Percentiles rank a stretch among this genome's conserved stretches.
phyloP scores from a whole-genome alignment of 805 yeast genomes.

The Yamadazyma ubonensis region DNA sequence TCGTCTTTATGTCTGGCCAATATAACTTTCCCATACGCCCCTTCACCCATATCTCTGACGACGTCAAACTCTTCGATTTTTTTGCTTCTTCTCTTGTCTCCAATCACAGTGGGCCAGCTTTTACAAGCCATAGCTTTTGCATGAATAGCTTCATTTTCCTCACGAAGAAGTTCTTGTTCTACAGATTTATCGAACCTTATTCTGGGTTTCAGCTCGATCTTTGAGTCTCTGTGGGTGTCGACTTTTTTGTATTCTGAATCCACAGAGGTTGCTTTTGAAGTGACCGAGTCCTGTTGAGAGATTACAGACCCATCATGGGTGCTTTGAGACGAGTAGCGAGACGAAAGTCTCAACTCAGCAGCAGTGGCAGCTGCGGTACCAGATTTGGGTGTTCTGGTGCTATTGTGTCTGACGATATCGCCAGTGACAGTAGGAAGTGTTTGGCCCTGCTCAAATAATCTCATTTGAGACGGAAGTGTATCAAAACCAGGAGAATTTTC shows the following conservation, averaged over 20 bases:
- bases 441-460: slow-evolving; percentile 32
- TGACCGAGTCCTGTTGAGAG: slow-evolving; percentile 37
- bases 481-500: slow-evolving; percentile 8
- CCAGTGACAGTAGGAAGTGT: slow-evolving; percentile 24
- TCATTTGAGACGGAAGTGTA: slow-evolving; percentile 56
- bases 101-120: slow-evolving; percentile 54
- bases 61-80: slow-evolving; percentile 68
- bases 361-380: too few relatives aligned
- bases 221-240: background rate
- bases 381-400: slow-evolving; percentile 26
- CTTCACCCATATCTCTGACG: slow-evolving; percentile 84
- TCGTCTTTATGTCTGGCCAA: slow-evolving; percentile 69
- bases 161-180: slow-evolving; percentile 43
- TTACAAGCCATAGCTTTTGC: slow-evolving; percentile 35
- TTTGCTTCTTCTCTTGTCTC: slow-evolving; percentile 67
- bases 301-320: slow-evolving; percentile 2
- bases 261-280: slow-evolving; percentile 23
- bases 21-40: slow-evolving; percentile 94
- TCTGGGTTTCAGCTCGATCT: background rate
- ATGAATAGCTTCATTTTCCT: slow-evolving; percentile 47
- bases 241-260: background rate
- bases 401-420: slow-evolving; percentile 32
- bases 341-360: too few relatives aligned
- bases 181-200: slow-evolving; percentile 13
- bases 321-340: slow-evolving; percentile 3